Evolutionary conservation across 805 yeast genomes (phyloP), one percentile per base, ranked within the genome.

Genomic region (Kuraishia capsulata): DNA sequence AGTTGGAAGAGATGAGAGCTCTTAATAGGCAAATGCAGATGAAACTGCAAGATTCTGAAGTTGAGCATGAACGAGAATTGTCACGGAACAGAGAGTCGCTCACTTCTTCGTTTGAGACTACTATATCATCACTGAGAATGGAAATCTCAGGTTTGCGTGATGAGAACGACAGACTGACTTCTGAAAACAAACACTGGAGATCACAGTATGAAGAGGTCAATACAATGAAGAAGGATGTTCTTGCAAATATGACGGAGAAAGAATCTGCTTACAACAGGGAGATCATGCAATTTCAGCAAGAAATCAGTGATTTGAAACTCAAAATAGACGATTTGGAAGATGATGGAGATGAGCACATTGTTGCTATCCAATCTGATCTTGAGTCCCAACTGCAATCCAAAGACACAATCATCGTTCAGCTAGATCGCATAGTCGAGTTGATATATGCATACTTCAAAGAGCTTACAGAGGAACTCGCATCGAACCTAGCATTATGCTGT

Each of bases 241-340:
- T 80, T 11, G 83, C 79, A 16, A 82, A 81, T 49, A 68, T 84
- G 76, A 61, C 81, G 1, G 69, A 78, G 24, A 71, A 81, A 44
- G 88, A 82, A 46, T 52, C 52, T 9, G 88, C 80, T 36, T 71
- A 71, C 44, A 58, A 65, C 2, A 64, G 63, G 28, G 89, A 82
- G 46, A 59, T 81, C 1, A 65, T 67, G 33, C 41, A 52, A 3
- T 62, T 71, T 16, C 71, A 70, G 40, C 61, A 64, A 8, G 80
- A 81, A 42, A 64, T 77, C 37, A 72, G 68, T 30, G 56, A 56
- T 14, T 52, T 77, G 38, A 68, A 64, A 34, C 41, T 56, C 20
- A 61, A 62, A 33, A 37, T 70, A 30, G 78, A 73, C 31, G 73
- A 70, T 32, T 48, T 78, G 16, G 81, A 78, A 28, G 76, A 67